Conservation (phyloP, 257 asterid species). For the Asclepias syriaca region DNA sequence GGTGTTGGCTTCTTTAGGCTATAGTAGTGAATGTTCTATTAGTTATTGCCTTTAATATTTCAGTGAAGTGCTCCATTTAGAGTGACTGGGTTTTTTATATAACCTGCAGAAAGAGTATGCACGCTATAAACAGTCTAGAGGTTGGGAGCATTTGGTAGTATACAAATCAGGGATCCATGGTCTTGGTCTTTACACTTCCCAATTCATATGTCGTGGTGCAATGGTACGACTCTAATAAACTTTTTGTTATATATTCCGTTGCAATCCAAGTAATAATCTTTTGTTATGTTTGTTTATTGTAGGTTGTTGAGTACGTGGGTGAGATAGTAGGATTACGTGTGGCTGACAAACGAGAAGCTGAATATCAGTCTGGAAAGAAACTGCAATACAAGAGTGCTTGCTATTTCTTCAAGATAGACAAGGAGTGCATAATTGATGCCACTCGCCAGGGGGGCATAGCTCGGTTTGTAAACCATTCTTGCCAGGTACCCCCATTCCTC, state of each 20-base stretch:
- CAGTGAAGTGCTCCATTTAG: neutral
- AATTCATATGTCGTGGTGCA: conserved; percentile 48
- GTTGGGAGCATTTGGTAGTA: conserved; percentile 58
- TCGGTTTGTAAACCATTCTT: conserved; percentile 67
- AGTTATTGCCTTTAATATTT: neutral
- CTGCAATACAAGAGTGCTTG: conserved; percentile 62
- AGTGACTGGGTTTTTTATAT: neutral
- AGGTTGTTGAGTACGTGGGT: conserved; percentile 70
- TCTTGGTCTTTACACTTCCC: conserved; percentile 64
- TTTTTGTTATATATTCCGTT: neutral
- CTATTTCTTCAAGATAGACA: conserved; percentile 59
- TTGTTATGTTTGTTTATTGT: conserved; percentile 9
- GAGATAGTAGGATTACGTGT: conserved; percentile 62
- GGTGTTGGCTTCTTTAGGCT: neutral
- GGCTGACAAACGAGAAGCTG: conserved; percentile 60
- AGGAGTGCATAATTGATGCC: conserved; percentile 58
- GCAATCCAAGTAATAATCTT: conserved; percentile 1
- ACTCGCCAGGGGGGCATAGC: conserved; percentile 76
- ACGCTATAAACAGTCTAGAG: conserved; percentile 50
- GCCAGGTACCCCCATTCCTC: conserved; percentile 27
- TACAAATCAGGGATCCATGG: conserved; percentile 70
- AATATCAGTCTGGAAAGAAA: conserved; percentile 59
- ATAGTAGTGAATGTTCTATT: neutral
- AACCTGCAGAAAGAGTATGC: conserved; percentile 52
- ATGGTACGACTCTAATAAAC: conserved; percentile 33